Evolutionary conservation across 306 rosid species (phyloP), one percentile per base, ranked within the genome.

Genomic region (Vachellia collinsii): DNA sequence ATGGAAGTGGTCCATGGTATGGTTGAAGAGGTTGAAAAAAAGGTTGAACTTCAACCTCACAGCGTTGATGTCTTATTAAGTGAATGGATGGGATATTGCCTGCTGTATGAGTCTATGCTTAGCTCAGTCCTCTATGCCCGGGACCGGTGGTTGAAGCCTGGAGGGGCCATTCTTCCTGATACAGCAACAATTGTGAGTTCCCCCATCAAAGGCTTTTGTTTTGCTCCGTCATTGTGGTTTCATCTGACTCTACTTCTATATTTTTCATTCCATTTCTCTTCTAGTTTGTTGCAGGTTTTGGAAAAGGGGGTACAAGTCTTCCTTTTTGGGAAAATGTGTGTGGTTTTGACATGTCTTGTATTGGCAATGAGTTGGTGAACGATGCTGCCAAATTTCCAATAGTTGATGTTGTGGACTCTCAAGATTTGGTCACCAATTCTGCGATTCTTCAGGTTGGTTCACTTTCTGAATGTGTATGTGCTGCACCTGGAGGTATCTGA

Each of bases 11-110:
- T 90, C 86, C 87, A 88, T 36, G 83, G 91, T 63, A 94, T 94
- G 98, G 91, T 90, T 81, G 95, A 94, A 87, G 97, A 89, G 67
- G 85, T 94, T 82, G 97, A 90, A 51, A 86, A 86, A 83, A 79
- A 74, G 77, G 78, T 81, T 86, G 80, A 82, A 75, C 88, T 95
- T 77, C 83, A 88, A 82, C 98, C 97, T 71, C 88, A 88, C n/a
- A 91, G 93, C 73, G 87, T 95, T 81, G 98, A 95, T 77, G 91
- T 95, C 48, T 80, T 95, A 84, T 51, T 93, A 63, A 95, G 99
- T 85, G 97, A 95, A 85, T 95, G 99, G 99, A 95, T 95, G 97
- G 98, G 99, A 37, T 95, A 95, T 83, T 95, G 99, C 91, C 66
- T 95, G 75, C 85, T 93, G 41, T 95, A 93, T 10, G 99, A 95